Conservation (phyloP, 495 filamentous ascomycete species). For the Neurospora sublineolata region DNA sequence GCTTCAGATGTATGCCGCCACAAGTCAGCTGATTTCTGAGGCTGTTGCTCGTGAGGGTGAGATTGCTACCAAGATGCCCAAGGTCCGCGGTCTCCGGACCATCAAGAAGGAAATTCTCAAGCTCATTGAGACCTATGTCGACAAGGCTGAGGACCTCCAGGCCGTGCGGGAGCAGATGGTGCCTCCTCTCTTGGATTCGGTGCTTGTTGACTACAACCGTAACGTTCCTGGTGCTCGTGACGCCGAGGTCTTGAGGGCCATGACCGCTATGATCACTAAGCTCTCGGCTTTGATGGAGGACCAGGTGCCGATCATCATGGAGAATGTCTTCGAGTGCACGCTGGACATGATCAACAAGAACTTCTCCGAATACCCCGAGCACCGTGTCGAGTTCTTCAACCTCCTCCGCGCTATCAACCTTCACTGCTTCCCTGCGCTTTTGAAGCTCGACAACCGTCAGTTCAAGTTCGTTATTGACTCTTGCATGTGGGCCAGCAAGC, state of each 20-base stretch:
- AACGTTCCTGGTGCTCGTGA: slow-evolving; percentile 95
- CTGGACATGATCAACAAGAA: slow-evolving; percentile 99
- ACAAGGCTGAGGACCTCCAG: slow-evolving; percentile 92
- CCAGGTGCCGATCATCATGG: slow-evolving; percentile 93
- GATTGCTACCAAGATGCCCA: slow-evolving; percentile 95
- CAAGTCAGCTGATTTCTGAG: slow-evolving; percentile 90
- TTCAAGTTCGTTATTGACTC: slow-evolving; percentile 99
- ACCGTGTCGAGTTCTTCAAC: slow-evolving; percentile 97
- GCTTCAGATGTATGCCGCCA: slow-evolving; percentile 95
- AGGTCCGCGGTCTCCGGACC: slow-evolving; percentile 84
- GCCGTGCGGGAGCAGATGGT: slow-evolving; percentile 89
- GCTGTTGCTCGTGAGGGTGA: slow-evolving; percentile 80
- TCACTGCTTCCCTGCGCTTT: slow-evolving; percentile 85
- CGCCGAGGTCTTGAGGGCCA: slow-evolving; percentile 91
- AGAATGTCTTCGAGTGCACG: slow-evolving; percentile 97
- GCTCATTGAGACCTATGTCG: slow-evolving; percentile 92
- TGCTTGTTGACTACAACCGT: slow-evolving; percentile 89
- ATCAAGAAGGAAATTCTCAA: slow-evolving; percentile 99
- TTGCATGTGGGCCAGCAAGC: slow-evolving; percentile 99
- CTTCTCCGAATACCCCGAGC: slow-evolving; percentile 97
- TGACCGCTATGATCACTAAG: slow-evolving; percentile 94
- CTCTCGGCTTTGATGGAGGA: slow-evolving; percentile 93
- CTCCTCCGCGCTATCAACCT: slow-evolving; percentile 90
- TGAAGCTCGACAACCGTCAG: slow-evolving; percentile 86
- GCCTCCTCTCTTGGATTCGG: slow-evolving; percentile 89